Percentiles rank a stretch among this genome's conserved stretches.
These are phyloP conservation scores for Achaetomium macrosporum DNA, from an alignment of 2,329 filamentous ascomycete species.

Conservation along the genomic window DNA sequence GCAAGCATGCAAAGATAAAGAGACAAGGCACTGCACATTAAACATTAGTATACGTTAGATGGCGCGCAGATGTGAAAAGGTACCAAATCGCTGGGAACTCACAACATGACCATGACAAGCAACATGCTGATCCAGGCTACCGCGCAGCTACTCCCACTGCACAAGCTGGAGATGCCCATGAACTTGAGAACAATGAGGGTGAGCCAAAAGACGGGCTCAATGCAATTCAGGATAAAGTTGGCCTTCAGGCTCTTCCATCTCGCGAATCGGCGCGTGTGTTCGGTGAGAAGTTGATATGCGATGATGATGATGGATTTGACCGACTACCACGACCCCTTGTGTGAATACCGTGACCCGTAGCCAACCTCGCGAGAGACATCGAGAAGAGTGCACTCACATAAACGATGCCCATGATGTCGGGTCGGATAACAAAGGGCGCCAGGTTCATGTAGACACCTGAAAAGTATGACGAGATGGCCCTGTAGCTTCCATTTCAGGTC, in stretches of 20 bases:
- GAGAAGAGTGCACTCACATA: neutral
- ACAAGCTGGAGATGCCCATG: conserved; percentile 18
- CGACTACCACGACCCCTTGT: no score
- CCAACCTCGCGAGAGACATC: no score
- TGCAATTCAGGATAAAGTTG: conserved; percentile 34
- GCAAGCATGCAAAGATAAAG: neutral
- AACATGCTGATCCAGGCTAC: conserved; percentile 16
- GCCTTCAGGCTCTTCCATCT: conserved; percentile 37
- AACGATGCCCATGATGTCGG: conserved; percentile 8
- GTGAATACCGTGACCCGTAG: no score
- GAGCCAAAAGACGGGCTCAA: conserved; percentile 40
- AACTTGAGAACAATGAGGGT: conserved; percentile 30
- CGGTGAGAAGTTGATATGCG: conserved; percentile 35
- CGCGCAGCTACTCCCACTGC: conserved; percentile 17
- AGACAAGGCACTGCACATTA: conserved; percentile 1
- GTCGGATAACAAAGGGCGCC: neutral
- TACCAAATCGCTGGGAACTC: neutral
- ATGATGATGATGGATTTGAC: conserved; percentile 38
- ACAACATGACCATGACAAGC: conserved; percentile 12
- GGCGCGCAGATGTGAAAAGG: neutral
- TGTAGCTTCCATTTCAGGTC: conserved; percentile 1
- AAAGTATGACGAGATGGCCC: neutral
- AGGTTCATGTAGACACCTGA: conserved; percentile 2
- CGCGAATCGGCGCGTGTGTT: conserved; percentile 29
- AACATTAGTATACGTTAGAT: neutral